Conservation (phyloP, 805 yeast genomes). For the Candida xiaguanensis region DNA sequence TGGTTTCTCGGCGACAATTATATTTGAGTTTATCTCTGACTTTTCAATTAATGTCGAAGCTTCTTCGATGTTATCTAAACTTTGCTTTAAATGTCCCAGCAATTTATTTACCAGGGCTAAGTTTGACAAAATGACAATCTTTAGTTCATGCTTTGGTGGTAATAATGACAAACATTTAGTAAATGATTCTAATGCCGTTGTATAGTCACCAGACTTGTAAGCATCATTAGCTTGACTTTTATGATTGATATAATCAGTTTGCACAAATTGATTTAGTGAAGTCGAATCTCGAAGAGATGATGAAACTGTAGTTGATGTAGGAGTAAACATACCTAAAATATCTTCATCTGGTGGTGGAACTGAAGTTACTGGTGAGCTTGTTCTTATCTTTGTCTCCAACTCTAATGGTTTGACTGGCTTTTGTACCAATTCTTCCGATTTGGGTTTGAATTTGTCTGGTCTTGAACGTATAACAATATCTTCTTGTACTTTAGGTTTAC, state of each 20-base stretch:
- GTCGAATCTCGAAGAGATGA: constrained; percentile 8
- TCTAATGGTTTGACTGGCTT: not conserved
- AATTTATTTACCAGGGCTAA: constrained; percentile 40
- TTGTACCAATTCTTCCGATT: no score
- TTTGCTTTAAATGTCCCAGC: constrained; percentile 17
- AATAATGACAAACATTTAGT: constrained; percentile 46
- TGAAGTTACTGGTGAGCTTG: not conserved
- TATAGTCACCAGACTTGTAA: constrained; percentile 81
- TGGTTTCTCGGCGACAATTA: constrained; percentile 41
- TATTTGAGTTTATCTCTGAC: constrained; percentile 23
- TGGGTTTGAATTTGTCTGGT: not conserved
- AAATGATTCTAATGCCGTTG: constrained; percentile 59
- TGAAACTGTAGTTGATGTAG: not conserved
- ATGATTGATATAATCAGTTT: constrained; percentile 43
- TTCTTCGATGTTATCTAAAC: constrained; percentile 40
- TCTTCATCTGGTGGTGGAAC: constrained; percentile 17
- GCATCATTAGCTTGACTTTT: constrained; percentile 57
- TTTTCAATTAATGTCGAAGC: constrained; percentile 40
- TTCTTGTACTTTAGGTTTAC: not conserved
- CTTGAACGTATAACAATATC: not conserved
- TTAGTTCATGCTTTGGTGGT: constrained; percentile 61
- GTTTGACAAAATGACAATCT: constrained; percentile 71
- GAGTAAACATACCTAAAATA: constrained; percentile 22
- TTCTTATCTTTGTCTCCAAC: not conserved
- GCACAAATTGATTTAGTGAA: constrained; percentile 36